Percentiles rank a stretch among this genome's conserved stretches.
Conservation (phyloP, 2,329 filamentous ascomycete genomes). For the Didymella exigua region DNA sequence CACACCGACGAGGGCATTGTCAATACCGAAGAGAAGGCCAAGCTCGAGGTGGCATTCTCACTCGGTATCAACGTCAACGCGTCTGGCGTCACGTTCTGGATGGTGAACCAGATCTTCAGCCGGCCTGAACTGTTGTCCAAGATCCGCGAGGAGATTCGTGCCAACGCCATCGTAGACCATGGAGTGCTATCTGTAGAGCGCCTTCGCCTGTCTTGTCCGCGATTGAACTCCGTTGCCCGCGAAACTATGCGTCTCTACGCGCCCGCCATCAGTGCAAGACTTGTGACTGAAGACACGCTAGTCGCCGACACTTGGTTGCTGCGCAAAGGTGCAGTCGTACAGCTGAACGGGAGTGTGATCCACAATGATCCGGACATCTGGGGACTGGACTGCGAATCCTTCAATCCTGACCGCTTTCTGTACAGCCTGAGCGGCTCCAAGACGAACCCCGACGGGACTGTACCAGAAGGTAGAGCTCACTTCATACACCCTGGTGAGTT, state of each 20-base stretch:
- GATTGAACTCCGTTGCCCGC: constrained; percentile 54
- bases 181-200: constrained; percentile 46
- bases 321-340: constrained; percentile 51
- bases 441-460: constrained; percentile 17
- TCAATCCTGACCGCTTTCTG: constrained; percentile 54
- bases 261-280: constrained; percentile 48
- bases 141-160: constrained; percentile 50
- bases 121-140: constrained; percentile 47
- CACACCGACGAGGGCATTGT: constrained; percentile 27
- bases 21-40: constrained; percentile 17
- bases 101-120: constrained; percentile 52
- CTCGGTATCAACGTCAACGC: constrained; percentile 53
- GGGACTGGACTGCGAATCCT: constrained; percentile 51
- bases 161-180: constrained; percentile 24
- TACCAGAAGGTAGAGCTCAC: constrained; percentile 20
- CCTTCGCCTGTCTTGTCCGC: constrained; percentile 50
- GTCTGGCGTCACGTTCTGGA: constrained; percentile 54
- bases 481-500: constrained; percentile 23
- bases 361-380: constrained; percentile 52
- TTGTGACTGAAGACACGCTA: constrained; percentile 52
- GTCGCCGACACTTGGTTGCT: constrained; percentile 53
- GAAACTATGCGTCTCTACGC: constrained; percentile 54
- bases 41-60: constrained; percentile 32
- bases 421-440: constrained; percentile 25
- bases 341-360: constrained; percentile 53